These are phyloP conservation scores for Helenozyma baotianmanensis DNA, from an alignment of 805 yeast genomes.

Conservation along the genomic window DNA sequence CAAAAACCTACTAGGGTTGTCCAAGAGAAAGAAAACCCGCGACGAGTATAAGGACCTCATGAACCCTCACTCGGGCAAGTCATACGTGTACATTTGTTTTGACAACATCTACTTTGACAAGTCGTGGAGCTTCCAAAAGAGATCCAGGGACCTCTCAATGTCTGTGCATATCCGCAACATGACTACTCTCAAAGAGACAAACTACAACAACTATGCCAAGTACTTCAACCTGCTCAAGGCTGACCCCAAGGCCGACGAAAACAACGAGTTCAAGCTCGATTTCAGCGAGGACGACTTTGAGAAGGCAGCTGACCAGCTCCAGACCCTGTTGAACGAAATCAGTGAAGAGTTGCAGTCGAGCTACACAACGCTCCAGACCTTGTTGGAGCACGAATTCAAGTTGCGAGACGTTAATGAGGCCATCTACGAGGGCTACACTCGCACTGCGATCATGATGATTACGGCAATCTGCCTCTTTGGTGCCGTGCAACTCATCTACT, in stretches of 20 bases:
- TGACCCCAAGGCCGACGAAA: conserved; percentile 3
- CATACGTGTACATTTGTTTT: conserved; percentile 35
- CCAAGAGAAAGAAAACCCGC: conserved; percentile 6
- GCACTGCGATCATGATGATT: conserved; percentile 23
- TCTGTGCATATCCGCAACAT: conserved; percentile 33
- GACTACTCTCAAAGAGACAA: conserved; percentile 29
- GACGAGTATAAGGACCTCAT: conserved; percentile 14
- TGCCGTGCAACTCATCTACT: conserved; percentile 26
- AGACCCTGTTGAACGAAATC: conserved; percentile 28
- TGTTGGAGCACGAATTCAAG: conserved; percentile 30
- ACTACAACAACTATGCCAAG: conserved; percentile 33
- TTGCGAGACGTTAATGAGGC: conserved; percentile 37
- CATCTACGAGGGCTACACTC: conserved; percentile 32
- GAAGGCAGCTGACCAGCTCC: conserved; percentile 22
- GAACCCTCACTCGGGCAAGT: conserved; percentile 20
- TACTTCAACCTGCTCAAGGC: conserved; percentile 23
- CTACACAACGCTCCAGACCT: conserved; percentile 21
- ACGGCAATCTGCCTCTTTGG: conserved; percentile 27
- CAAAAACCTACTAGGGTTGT: conserved; percentile 5
- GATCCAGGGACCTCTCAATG: conserved; percentile 28
- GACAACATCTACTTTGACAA: conserved; percentile 39
- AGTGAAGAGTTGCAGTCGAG: conserved; percentile 27
- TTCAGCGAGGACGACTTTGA: conserved; percentile 33
- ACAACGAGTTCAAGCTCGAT: conserved; percentile 9
- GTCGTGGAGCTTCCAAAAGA: conserved; percentile 39